Percentiles rank a stretch among this genome's conserved stretches.
phyloP scores from a whole-genome alignment of 2,329 filamentous ascomycete species.

The Hypoxylon sp. region DNA sequence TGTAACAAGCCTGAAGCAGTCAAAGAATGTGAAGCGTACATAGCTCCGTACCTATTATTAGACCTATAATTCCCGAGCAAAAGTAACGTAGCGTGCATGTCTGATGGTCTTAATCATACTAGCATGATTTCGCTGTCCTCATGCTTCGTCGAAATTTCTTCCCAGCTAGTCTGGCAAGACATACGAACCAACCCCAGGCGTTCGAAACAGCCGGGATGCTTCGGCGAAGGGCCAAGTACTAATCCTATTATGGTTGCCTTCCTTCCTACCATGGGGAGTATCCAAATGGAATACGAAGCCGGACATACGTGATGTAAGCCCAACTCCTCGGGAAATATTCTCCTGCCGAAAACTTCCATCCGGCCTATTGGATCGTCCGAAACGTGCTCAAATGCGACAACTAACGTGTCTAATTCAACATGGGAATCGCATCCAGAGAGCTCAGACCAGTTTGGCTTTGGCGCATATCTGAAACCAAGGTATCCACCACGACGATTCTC shows the following conservation, averaged over 20 bases:
- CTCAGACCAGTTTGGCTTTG: not conserved
- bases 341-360: not conserved
- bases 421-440: not conserved
- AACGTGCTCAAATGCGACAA: not conserved
- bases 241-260: not conserved
- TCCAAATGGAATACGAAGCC: slow-evolving; percentile 3
- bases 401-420: not conserved
- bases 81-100: not conserved
- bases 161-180: no score
- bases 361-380: not conserved
- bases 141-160: not conserved
- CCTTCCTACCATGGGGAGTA: not conserved
- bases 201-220: slow-evolving; percentile 9
- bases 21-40: no score
- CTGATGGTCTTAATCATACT: not conserved
- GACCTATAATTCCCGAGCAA: not conserved
- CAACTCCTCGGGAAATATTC: slow-evolving; percentile 2
- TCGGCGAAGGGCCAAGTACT: not conserved
- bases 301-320: not conserved
- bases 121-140: not conserved
- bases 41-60: not conserved
- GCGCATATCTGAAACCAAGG: no score
- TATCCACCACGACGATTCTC: not conserved
- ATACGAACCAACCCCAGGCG: not conserved
- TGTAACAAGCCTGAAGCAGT: no score